These are phyloP conservation scores for Ramaria sp. DNA, from an alignment of 768 basidiomycete genomes.

Conservation along the genomic window DNA sequence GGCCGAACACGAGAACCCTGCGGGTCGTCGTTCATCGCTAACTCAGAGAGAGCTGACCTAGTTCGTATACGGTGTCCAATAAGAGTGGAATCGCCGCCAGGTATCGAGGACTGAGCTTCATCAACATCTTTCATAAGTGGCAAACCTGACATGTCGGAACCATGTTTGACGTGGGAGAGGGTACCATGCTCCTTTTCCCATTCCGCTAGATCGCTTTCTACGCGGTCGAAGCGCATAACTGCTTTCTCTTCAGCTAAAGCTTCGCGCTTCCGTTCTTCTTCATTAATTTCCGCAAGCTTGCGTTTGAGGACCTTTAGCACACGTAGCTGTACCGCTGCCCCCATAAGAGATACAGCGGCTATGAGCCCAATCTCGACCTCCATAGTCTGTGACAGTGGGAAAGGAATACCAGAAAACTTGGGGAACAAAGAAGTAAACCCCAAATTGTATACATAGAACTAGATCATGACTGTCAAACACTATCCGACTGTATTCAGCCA, in stretches of 20 bases:
- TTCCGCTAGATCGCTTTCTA: slow-evolving; percentile 60
- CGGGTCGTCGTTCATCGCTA: slow-evolving; percentile 17
- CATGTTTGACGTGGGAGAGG: slow-evolving; percentile 12
- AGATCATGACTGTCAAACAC: slow-evolving; percentile 9
- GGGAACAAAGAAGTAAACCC: slow-evolving; percentile 77
- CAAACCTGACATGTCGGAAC: slow-evolving; percentile 51
- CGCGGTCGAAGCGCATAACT: slow-evolving; percentile 51
- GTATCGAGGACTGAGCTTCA: slow-evolving; percentile 24
- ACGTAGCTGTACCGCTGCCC: slow-evolving; percentile 81
- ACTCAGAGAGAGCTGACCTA: slow-evolving; percentile 63
- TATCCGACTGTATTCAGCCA: neutral
- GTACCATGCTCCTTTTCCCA: slow-evolving; percentile 85
- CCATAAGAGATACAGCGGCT: slow-evolving; percentile 74
- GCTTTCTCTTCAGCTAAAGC: slow-evolving; percentile 68
- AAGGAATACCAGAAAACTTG: slow-evolving; percentile 61
- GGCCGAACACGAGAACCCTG: neutral
- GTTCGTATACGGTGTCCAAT: slow-evolving; percentile 44
- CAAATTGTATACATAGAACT: slow-evolving; percentile 96
- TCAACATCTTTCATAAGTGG: slow-evolving; percentile 60
- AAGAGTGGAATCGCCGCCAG: slow-evolving; percentile 29
- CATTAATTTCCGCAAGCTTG: slow-evolving; percentile 70
- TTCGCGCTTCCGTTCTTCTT: slow-evolving; percentile 61
- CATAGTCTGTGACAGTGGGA: slow-evolving; percentile 85
- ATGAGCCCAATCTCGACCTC: slow-evolving; percentile 87
- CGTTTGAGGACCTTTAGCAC: slow-evolving; percentile 70